These are phyloP conservation scores for Talaromyces nanjingensis DNA, from an alignment of 495 filamentous ascomycete species.

Conservation along the genomic window DNA sequence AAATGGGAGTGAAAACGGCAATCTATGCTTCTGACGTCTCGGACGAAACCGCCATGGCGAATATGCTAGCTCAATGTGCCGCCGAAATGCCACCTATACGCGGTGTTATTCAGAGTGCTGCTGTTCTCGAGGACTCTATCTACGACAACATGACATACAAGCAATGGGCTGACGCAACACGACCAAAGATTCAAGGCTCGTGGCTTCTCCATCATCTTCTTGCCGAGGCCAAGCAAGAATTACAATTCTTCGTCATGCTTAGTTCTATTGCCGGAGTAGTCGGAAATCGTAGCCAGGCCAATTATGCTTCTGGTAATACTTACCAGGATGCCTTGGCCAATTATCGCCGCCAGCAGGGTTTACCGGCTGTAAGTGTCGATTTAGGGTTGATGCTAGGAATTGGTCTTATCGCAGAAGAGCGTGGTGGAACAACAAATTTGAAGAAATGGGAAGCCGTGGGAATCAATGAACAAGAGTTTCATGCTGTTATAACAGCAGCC, in stretches of 20 bases:
- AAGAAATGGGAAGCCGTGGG: slow-evolving; percentile 14
- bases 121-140: slow-evolving; percentile 8
- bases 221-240: slow-evolving; percentile 8
- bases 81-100: slow-evolving; percentile 11
- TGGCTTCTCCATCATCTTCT: slow-evolving; percentile 47
- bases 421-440: slow-evolving; percentile 8
- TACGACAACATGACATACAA: slow-evolving; percentile 42
- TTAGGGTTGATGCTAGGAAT: slow-evolving; percentile 21
- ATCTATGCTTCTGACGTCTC: slow-evolving; percentile 3
- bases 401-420: slow-evolving; percentile 27
- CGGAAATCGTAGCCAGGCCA: slow-evolving; percentile 48
- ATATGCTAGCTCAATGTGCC: not conserved
- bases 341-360: slow-evolving; percentile 24
- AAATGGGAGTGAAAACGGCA: not conserved
- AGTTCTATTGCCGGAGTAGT: slow-evolving; percentile 47
- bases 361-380: slow-evolving; percentile 21
- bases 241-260: slow-evolving; percentile 55
- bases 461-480: slow-evolving; percentile 16
- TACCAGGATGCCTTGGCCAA: slow-evolving; percentile 41
- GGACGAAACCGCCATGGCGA: not conserved
- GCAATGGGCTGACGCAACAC: slow-evolving; percentile 32
- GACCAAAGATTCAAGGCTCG: slow-evolving; percentile 42
- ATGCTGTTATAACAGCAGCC: slow-evolving; percentile 11
- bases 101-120: slow-evolving; percentile 14
- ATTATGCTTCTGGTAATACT: slow-evolving; percentile 47